A percentile compares a stretch with the other conserved stretches of the same genome.
These are phyloP conservation scores for Beta corolliflora DNA, from an alignment of 179 eudicot species.

Conservation along the genomic window DNA sequence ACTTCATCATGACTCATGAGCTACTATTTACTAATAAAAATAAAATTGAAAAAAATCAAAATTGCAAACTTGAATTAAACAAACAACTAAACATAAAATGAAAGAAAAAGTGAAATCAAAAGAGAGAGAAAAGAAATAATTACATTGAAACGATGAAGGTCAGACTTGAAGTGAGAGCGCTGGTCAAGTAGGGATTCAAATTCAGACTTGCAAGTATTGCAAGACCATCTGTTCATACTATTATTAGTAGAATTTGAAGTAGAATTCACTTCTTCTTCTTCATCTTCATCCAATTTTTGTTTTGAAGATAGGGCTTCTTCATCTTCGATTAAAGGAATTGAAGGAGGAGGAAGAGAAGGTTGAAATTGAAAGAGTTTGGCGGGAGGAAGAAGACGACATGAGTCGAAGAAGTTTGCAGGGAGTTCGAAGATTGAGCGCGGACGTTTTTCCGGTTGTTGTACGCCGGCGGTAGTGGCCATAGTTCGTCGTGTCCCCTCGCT, in stretches of 20 bases:
- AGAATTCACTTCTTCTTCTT: neutral
- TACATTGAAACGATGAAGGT: conserved; percentile 88
- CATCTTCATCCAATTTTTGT: no score
- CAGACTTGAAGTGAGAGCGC: conserved; percentile 89
- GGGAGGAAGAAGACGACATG: conserved; percentile 57
- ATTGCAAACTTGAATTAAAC: neutral
- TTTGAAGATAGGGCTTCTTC: conserved; percentile 29
- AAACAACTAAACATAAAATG: neutral
- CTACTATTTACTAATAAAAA: neutral
- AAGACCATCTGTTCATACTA: conserved; percentile 54
- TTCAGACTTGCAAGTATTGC: conserved; percentile 74
- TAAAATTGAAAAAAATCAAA: neutral
- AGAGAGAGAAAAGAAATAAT: no score
- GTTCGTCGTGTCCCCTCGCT: conserved; percentile 13
- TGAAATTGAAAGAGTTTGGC: conserved; percentile 21
- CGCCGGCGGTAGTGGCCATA: conserved; percentile 10
- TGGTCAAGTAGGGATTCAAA: conserved; percentile 79
- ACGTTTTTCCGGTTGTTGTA: conserved; percentile 27
- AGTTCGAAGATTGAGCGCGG: conserved; percentile 56
- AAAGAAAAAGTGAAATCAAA: neutral
- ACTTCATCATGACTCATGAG: neutral
- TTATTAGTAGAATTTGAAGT: neutral
- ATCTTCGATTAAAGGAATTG: neutral
- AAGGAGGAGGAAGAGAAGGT: neutral
- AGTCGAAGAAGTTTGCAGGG: conserved; percentile 61